phyloP scores from a whole-genome alignment of 2,329 filamentous ascomycete species.

The Botrytis medusae region DNA sequence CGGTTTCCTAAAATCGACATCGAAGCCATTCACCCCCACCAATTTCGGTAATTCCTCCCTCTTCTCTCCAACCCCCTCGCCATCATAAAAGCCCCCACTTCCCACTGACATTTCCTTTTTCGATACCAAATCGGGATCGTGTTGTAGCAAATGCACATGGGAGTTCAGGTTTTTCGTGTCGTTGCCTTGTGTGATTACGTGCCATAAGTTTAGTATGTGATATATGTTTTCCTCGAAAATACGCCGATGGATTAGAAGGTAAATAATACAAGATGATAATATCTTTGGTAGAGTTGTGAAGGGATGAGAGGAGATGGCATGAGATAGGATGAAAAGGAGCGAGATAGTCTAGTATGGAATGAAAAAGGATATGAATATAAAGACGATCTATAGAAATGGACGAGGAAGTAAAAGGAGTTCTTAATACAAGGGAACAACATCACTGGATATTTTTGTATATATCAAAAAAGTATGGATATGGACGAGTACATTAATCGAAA shows the following conservation, averaged over 20 bases:
- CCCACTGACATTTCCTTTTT: neutral
- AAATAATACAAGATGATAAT: neutral
- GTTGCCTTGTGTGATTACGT: neutral
- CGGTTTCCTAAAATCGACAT: accelerated
- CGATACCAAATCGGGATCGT: neutral
- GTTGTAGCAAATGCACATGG: neutral
- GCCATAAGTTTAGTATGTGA: too few relatives aligned
- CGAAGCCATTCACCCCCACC: neutral
- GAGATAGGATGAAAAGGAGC: too few relatives aligned
- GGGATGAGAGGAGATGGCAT: too few relatives aligned
- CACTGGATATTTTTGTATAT: neutral
- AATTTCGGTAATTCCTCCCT: neutral
- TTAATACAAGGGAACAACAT: neutral
- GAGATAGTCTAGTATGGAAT: too few relatives aligned
- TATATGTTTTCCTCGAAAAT: too few relatives aligned
- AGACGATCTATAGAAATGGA: accelerated
- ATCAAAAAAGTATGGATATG: neutral
- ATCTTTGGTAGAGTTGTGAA: neutral
- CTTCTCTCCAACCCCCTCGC: neutral
- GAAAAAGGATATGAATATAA: too few relatives aligned
- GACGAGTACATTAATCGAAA: neutral
- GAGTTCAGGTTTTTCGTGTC: neutral
- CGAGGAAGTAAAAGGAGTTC: accelerated
- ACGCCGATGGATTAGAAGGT: accelerated
- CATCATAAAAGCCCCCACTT: neutral